Evolutionary conservation across 2,329 filamentous ascomycete species (phyloP).

Genomic region (Aspergillus sp.): DNA sequence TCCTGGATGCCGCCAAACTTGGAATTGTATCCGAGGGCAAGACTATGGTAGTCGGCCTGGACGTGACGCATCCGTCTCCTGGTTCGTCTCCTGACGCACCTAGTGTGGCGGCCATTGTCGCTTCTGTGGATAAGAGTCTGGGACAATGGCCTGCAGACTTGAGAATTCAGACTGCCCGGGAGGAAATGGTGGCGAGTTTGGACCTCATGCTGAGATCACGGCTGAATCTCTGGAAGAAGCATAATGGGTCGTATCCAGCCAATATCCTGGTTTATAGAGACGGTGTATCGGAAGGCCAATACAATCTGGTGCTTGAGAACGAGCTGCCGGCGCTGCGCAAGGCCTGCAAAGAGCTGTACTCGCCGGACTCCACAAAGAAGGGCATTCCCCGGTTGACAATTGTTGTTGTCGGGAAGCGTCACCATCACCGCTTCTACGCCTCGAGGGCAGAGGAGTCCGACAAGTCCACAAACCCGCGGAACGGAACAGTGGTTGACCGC

Average conservation of each 20-base stretch:
- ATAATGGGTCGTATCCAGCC: constrained; percentile 58
- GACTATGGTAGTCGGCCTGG: constrained; percentile 85
- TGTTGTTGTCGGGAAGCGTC: constrained; percentile 81
- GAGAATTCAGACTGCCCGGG: constrained; percentile 61
- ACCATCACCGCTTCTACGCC: constrained; percentile 85
- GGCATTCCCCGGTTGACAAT: constrained; percentile 65
- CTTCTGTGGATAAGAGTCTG: constrained; percentile 68
- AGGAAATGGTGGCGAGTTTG: constrained; percentile 72
- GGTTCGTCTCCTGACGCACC: constrained; percentile 61
- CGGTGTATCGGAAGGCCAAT: constrained; percentile 86
- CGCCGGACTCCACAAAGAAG: constrained; percentile 47
- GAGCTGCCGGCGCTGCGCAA: constrained; percentile 59
- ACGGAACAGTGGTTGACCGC: constrained; percentile 85
- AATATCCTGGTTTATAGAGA: constrained; percentile 86
- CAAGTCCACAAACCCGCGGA: constrained; percentile 64
- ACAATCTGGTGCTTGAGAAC: constrained; percentile 62
- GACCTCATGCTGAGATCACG: constrained; percentile 63
- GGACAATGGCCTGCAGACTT: constrained; percentile 76
- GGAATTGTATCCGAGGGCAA: constrained; percentile 63
- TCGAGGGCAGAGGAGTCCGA: constrained; percentile 53
- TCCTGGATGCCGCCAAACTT: constrained; percentile 53
- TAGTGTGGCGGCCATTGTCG: constrained; percentile 78
- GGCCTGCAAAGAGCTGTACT: constrained; percentile 64
- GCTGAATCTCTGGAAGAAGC: constrained; percentile 65
- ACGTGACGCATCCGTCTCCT: constrained; percentile 86